These are phyloP conservation scores for Radiomyces spectabilis DNA, from an alignment of 192 early-diverging fungal species.

Conservation along the genomic window DNA sequence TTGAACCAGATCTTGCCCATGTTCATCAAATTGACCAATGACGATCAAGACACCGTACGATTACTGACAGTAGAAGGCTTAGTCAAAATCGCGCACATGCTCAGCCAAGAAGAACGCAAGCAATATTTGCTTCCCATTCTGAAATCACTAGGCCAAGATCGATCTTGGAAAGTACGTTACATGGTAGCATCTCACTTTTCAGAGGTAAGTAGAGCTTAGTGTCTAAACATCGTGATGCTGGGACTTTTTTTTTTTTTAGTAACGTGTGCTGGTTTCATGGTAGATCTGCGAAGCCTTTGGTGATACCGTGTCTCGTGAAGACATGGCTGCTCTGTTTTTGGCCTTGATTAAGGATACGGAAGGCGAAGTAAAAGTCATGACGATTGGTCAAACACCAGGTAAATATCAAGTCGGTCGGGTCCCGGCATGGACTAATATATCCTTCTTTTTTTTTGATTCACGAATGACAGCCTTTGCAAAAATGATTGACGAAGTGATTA, in stretches of 20 bases:
- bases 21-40: conserved; percentile 78
- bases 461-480: conserved; percentile 42
- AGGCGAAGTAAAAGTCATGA: conserved; percentile 93
- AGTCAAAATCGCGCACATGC: conserved; percentile 77
- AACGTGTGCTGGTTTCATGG: background rate
- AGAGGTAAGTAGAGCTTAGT: conserved; percentile 40
- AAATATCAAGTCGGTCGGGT: no score
- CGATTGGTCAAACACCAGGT: conserved; percentile 87
- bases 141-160: conserved; percentile 75
- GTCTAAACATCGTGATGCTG: background rate
- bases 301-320: conserved; percentile 71
- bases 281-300: conserved; percentile 76
- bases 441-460: background rate
- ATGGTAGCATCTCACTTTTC: conserved; percentile 99
- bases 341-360: conserved; percentile 91
- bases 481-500: conserved; percentile 72
- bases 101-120: conserved; percentile 75
- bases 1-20: conserved; percentile 77
- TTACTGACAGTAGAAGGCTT: conserved; percentile 90
- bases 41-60: conserved; percentile 94
- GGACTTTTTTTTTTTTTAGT: conserved; percentile 2
- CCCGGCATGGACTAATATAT: background rate
- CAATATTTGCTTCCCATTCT: conserved; percentile 67
- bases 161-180: conserved; percentile 97
- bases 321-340: conserved; percentile 81